phyloP scores from a whole-genome alignment of 441 rosid genomes.

The Erysimum pusillum region DNA sequence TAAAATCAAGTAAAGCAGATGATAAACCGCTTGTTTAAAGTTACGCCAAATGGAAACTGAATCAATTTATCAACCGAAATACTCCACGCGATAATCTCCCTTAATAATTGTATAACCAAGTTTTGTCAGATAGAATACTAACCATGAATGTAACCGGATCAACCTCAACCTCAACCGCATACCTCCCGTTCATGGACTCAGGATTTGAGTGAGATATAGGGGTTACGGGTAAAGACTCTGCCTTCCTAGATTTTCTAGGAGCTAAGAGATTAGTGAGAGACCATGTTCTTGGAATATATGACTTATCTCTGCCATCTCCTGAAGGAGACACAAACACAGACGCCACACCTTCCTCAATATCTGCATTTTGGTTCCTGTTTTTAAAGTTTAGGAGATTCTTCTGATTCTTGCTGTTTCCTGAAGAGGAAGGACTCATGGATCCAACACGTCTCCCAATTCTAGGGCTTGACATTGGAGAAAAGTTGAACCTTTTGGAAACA shows the following conservation, averaged over 20 bases:
- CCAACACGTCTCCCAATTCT: slow-evolving; percentile 50
- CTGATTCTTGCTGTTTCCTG: slow-evolving; percentile 56
- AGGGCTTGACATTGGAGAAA: slow-evolving; percentile 62
- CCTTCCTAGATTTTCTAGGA: slow-evolving; percentile 54
- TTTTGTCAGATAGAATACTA: slow-evolving; percentile 40
- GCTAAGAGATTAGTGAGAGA: slow-evolving; percentile 78
- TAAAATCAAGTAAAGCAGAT: slow-evolving; percentile 17
- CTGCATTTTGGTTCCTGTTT: slow-evolving; percentile 56
- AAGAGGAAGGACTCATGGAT: slow-evolving; percentile 55
- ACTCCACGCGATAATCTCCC: not conserved
- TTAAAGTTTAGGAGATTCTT: slow-evolving; percentile 71
- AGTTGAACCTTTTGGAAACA: slow-evolving; percentile 27
- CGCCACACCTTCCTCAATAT: slow-evolving; percentile 86
- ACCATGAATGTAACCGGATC: slow-evolving; percentile 50
- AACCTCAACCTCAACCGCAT: slow-evolving; percentile 49
- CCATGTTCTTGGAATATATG: slow-evolving; percentile 65
- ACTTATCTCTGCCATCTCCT: slow-evolving; percentile 50
- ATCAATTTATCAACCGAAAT: not conserved
- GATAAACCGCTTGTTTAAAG: not conserved
- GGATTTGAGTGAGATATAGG: slow-evolving; percentile 87
- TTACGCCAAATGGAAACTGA: not conserved
- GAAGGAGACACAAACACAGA: slow-evolving; percentile 53
- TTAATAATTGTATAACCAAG: slow-evolving; percentile 4
- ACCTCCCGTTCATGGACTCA: slow-evolving; percentile 78
- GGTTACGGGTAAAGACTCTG: slow-evolving; percentile 79